Evolutionary conservation across 108 stramenopile species (phyloP), one percentile per base, ranked within the genome.

Genomic region (Fragilaria crotonensis): DNA sequence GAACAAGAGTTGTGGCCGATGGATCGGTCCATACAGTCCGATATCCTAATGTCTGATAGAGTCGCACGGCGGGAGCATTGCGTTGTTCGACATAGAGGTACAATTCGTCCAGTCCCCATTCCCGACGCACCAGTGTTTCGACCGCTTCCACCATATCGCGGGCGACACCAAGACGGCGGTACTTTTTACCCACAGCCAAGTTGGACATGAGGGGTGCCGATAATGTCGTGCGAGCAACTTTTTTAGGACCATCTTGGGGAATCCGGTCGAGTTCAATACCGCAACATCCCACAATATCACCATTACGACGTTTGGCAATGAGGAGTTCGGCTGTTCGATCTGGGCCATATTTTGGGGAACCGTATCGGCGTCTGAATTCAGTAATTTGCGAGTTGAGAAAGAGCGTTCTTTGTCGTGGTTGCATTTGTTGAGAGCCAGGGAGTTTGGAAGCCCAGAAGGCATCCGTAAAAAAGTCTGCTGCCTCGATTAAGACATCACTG

Each of bases 41-140:
- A 52, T 92, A 92, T 0, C 90, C 90, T 52, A 87, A 53, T 51
- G 88, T 92, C 58, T 76, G 56, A 63, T 92, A 92, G 22, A 92
- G 58, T 57, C 71, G 72, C 14, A 86, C 60, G 9, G 86, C 90
- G 9, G 72, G 67, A 11, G 48, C 52, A 63, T 92, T 92, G 18
- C 84, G 64, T 44, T 81, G 61, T 62, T 92, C 90, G 2, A 92
- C 90, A 52, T 84, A 86, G 1, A 92, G 69, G 60, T 78, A 92
- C 31, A 77, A 78, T 44, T 77, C 79, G 7, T 84, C 70, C 44
- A 62, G 80, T 28, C 80, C 83, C 85, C 85, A 90, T 32, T 82
- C 75, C 52, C 64, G 69, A 2, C 72, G 66, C 4, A 71, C 83
- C 9, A 85, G 48, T 5, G 63, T 53, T 78, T 92, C 90, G 9